Conservation (phyloP, 306 rosid genomes). For the Gastrolobium bilobum region DNA sequence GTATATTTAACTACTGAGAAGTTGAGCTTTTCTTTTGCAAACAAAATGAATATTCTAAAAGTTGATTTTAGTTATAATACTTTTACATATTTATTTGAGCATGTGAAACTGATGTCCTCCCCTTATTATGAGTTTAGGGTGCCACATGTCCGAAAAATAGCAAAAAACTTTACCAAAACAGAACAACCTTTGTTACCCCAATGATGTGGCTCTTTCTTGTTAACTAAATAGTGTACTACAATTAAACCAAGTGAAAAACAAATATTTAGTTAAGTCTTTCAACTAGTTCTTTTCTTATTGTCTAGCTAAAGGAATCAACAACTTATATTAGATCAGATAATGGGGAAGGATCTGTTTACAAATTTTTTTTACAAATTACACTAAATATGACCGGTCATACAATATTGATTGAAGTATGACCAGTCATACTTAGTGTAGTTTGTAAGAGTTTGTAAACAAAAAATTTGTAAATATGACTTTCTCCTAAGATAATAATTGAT, state of each 20-base stretch:
- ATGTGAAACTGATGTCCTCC: background rate
- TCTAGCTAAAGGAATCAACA: background rate
- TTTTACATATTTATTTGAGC: background rate
- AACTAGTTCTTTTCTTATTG: background rate
- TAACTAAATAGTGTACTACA: background rate
- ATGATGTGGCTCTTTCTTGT: constrained; percentile 10
- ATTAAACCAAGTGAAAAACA: background rate
- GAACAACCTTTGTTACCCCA: background rate
- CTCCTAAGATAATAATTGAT: too few species aligned
- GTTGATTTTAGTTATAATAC: background rate
- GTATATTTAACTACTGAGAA: background rate
- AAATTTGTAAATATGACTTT: too few species aligned
- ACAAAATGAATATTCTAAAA: background rate
- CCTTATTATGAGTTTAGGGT: background rate
- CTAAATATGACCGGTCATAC: too few species aligned
- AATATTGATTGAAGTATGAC: too few species aligned
- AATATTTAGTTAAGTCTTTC: background rate
- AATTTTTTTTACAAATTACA: too few species aligned
- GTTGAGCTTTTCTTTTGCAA: background rate
- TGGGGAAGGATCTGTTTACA: too few species aligned
- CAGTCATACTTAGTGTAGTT: too few species aligned
- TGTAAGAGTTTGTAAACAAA: too few species aligned
- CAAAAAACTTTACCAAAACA: constrained; percentile 4
- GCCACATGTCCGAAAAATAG: background rate
- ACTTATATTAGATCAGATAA: background rate